phyloP scores from a whole-genome alignment of 75 land plant species.

The Picea sitchensis region DNA sequence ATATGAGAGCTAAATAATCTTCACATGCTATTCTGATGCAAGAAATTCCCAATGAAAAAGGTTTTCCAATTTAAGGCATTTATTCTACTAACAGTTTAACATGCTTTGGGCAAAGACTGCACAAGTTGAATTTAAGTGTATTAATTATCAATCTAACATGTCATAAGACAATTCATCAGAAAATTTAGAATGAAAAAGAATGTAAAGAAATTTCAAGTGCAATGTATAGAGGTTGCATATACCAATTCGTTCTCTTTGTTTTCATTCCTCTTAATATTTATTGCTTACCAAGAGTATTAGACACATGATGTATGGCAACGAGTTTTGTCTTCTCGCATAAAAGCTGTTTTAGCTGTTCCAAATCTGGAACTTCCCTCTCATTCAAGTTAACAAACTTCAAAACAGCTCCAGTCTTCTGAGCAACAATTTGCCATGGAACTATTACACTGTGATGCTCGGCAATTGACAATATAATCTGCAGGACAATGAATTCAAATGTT shows the following conservation, averaged over 20 bases:
- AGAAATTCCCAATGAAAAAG: not conserved
- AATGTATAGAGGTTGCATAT: not conserved
- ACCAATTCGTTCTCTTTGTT: not conserved
- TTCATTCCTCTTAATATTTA: not conserved
- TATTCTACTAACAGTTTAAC: not conserved
- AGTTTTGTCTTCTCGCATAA: constrained; percentile 73
- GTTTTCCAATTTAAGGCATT: not conserved
- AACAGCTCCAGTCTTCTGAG: constrained; percentile 74
- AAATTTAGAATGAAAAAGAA: not conserved
- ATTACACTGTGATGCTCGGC: constrained; percentile 98
- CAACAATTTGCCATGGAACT: constrained; percentile 94
- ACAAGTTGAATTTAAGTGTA: not conserved
- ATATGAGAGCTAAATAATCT: not conserved
- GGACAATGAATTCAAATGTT: not conserved
- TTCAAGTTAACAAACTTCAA: constrained; percentile 66
- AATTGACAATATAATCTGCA: constrained; percentile 71
- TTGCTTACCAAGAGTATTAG: constrained; percentile 72
- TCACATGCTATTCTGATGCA: not conserved
- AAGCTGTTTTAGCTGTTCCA: constrained; percentile 41
- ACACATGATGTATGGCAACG: constrained; percentile 80
- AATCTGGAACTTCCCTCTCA: constrained; percentile 61
- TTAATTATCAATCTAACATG: not conserved
- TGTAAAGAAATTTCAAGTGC: not conserved
- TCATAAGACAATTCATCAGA: not conserved
- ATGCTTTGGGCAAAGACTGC: not conserved